Base-by-base conservation (phyloP, 225 moss, liverwort and hornwort genomes). In the Bryoerythrophyllum caledonicum region DNA sequence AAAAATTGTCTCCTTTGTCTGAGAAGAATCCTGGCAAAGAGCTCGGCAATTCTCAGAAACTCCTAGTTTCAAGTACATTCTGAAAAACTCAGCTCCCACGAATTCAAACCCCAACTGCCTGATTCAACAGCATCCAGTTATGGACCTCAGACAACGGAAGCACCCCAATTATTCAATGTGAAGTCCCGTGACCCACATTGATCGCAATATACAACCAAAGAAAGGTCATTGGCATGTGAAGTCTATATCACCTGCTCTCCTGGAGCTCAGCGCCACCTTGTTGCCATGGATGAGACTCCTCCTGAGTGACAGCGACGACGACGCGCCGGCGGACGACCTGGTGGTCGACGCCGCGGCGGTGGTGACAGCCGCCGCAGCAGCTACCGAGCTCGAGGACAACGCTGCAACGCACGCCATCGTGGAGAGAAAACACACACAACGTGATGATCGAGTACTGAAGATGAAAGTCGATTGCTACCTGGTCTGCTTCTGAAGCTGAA, bases 321-420 rank as follows among this genome's bases (percentile, higher is more conserved):
- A 68, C 40, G 79, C 68, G 23, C 72, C 67, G 23, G 52, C 48
- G 53, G 78, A 60, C 65, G 81, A 81, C 78, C 82, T 74, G 17
- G 77, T 44, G 3, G 73, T 76, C 23, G 83, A 69, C 70, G 90
- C 25, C 5, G 75, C 70, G 1, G 23, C 61, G 19, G 85, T 3
- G 54, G 24, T 62, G 2, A 63, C 56, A 16, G 64, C 58, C 20
- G 69, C 82, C 44, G 71, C 84, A 21, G 86, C 75, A 43, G 86
- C 81, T 51, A 86, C 85, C 1, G 86, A 81, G 70, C 86, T 85
- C 15, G 82, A 71, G 20, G 71, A 79, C 83, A 91, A 79, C 61
- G 86, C 87, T 28, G 91, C 91, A 82, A 85, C 83, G 80, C 82
- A 79, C 60, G 93, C 91, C 93, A 94, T 93, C 20, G 70, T 25